Evolutionary conservation across 176 grass and related monocot species (phyloP), one percentile per base, ranked within the genome.

Genomic region (Pontederia crassipes): DNA sequence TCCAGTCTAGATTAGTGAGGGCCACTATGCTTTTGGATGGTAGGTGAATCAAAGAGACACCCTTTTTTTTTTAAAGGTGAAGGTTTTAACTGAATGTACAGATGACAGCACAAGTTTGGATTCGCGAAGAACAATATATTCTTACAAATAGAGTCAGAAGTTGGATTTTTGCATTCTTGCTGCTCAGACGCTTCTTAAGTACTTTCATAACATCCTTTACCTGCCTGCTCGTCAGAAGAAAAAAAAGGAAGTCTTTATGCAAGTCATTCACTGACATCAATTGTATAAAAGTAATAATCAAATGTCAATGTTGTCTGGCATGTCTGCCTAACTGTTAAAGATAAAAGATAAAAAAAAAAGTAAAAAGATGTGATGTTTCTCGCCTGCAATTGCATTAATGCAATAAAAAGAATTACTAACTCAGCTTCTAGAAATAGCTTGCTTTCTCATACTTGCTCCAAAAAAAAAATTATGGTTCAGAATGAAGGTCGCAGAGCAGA

Each of bases 161-260:
- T 77, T 99, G 94, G 58, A 99, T 65, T 99, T 93, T 93, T 1
- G 84, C 78, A 72, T 93, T 93, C 64, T 93, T 99, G 65, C 64
- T 99, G 76, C 74, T 85, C 50, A 98, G 78, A 62, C 94, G 94
- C 68, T 98, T 99, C 88, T 99, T 99, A 77, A 99, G 85, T 50
- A 88, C 60, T 77, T 99, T 99, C 58, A 99, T 72, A 46, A 81
- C 73, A 64, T 99, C 94, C 74, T 89, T 99, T 67, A 82, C 75
- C 78, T 98, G 88, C 55, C 94, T 98, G 77, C 79, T 81, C 16
- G 62, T 83, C 73, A 54, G 12, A 81, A 61, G 12, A 50, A 45
- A 71, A 5, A 5, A 14, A 20, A 49, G 10, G 17, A 65, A 50
- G 17, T 14, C 3, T 65, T 18, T 49, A 12, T 50, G 49, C 8